Base-by-base conservation (phyloP, 176 grass and related monocot genomes). In the Elaeis guineensis region DNA sequence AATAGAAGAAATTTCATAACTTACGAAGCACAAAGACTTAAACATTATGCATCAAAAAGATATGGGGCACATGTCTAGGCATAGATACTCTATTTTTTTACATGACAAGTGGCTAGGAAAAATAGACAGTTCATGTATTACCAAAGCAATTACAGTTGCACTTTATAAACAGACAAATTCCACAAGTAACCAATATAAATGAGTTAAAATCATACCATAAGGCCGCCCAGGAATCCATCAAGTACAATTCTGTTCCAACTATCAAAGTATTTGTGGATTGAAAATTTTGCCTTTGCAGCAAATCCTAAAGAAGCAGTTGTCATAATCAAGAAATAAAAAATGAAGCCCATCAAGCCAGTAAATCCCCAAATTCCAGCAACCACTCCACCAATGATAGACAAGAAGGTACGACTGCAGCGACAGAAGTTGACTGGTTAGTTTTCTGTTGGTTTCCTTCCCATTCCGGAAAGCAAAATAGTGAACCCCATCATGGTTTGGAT, bases 251-350 rank as follows among this genome's bases (percentile, higher is more conserved):
- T 95, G 72, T 71, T 86, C 90, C 82, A 89, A 55, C 67, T 86
- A 77, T 95, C 90, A 1, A 95, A 89, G 67, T 95, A 90, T 55
- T 70, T 75, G 48, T 72, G 63, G 51, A 85, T 82, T 63, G 90
- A 95, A 69, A 95, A 95, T 49, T 86, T 83, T 55, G 86, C 80
- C 67, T 95, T 90, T 0, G 86, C 86, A 52, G 84, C 78, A 1
- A 95, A 59, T 9, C 86, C 80, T 0, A 95, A 35, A 51, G 82
- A 95, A 21, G 79, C 79, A 24, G 58, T 67, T 63, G 77, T 64
- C 90, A 90, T 95, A 64, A 95, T 77, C 32, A 80, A 54, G 76
- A 95, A 95, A 64, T 95, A 95, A 51, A 95, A 95, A 63, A 95
- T 48, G 48, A 95, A 95, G 11, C 86, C 90, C 2, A 50, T 81